A percentile compares a stretch with the other conserved stretches of the same genome.
Conservation (phyloP, 2,329 filamentous ascomycete genomes). For the Pyrenophora graminea region DNA sequence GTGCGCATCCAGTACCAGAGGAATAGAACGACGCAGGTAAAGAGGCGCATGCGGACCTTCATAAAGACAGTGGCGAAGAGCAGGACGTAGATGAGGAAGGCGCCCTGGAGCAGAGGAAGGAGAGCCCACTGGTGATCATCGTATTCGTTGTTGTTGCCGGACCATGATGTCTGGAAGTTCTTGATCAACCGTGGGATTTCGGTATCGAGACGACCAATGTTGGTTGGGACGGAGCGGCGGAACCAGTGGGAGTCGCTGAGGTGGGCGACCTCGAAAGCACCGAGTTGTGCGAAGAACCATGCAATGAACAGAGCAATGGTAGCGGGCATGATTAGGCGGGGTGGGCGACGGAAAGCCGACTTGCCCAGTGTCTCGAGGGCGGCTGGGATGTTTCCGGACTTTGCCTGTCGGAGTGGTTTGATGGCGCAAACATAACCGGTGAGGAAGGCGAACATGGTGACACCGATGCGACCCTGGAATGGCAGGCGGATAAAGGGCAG, state of each 20-base stretch:
- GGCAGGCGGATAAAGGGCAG: conserved; percentile 60
- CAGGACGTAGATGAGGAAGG: conserved; percentile 57
- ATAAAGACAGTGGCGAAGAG: conserved; percentile 55
- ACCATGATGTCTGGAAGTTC: conserved; percentile 57
- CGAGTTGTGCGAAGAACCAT: conserved; percentile 55
- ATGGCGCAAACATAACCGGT: conserved; percentile 62
- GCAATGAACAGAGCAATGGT: conserved; percentile 57
- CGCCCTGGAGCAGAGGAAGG: conserved; percentile 54
- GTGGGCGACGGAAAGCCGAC: conserved; percentile 59
- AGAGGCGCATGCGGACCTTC: conserved; percentile 54
- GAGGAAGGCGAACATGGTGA: conserved; percentile 61
- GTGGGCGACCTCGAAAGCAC: conserved; percentile 54
- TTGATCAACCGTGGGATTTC: conserved; percentile 53
- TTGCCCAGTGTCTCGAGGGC: conserved; percentile 56
- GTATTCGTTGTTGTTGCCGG: conserved; percentile 56
- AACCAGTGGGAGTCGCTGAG: conserved; percentile 58
- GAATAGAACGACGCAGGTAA: conserved; percentile 53
- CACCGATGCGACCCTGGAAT: conserved; percentile 59
- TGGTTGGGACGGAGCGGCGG: conserved; percentile 54
- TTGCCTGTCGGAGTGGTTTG: conserved; percentile 58
- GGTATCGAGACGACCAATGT: conserved; percentile 50
- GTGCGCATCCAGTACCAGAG: conserved; percentile 56
- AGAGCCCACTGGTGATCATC: conserved; percentile 62
- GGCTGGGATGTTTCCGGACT: conserved; percentile 50
- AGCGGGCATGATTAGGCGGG: conserved; percentile 57